Conservation (phyloP, 192 early-diverging fungal genomes). For the Tieghemiomyces parasiticus region DNA sequence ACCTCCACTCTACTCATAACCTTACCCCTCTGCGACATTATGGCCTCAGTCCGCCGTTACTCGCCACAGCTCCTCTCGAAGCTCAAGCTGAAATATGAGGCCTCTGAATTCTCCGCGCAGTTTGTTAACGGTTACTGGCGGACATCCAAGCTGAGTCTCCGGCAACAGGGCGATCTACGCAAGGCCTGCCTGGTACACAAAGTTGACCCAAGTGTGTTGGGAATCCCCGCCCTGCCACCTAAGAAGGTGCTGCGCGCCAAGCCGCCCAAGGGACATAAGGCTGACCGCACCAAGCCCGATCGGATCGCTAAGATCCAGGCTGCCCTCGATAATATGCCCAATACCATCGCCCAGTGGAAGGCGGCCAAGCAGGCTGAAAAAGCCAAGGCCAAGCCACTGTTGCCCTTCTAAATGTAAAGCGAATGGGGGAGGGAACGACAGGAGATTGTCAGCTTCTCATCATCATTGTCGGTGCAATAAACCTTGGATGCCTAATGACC, state of each 20-base stretch:
- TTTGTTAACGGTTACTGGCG: slow-evolving; percentile 34
- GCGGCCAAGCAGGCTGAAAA: slow-evolving; percentile 17
- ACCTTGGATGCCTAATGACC: too few species aligned
- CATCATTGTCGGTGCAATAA: too few species aligned
- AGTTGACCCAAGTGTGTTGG: slow-evolving; percentile 33
- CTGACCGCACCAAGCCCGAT: not conserved
- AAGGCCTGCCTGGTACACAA: slow-evolving; percentile 36
- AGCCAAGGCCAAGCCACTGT: slow-evolving; percentile 20
- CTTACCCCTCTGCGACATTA: too few species aligned
- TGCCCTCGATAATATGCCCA: slow-evolving; percentile 29
- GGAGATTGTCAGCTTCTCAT: too few species aligned
- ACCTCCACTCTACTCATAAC: too few species aligned
- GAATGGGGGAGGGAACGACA: too few species aligned
- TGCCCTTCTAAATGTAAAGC: slow-evolving; percentile 28
- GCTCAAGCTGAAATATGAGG: slow-evolving; percentile 11
- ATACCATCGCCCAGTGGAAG: slow-evolving; percentile 33
- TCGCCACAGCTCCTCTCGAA: slow-evolving; percentile 1
- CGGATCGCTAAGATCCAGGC: slow-evolving; percentile 25
- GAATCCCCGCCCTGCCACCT: slow-evolving; percentile 20
- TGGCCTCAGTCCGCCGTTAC: slow-evolving; percentile 3
- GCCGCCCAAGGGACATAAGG: slow-evolving; percentile 30
- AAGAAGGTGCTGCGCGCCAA: slow-evolving; percentile 28
- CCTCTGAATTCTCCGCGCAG: slow-evolving; percentile 19
- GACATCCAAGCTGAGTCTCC: slow-evolving; percentile 27
- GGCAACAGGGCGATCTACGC: slow-evolving; percentile 42